Percentiles rank a stretch among this genome's conserved stretches.
Evolutionary conservation across 768 basidiomycete species (phyloP).

Genomic region (Russula brevipes): DNA sequence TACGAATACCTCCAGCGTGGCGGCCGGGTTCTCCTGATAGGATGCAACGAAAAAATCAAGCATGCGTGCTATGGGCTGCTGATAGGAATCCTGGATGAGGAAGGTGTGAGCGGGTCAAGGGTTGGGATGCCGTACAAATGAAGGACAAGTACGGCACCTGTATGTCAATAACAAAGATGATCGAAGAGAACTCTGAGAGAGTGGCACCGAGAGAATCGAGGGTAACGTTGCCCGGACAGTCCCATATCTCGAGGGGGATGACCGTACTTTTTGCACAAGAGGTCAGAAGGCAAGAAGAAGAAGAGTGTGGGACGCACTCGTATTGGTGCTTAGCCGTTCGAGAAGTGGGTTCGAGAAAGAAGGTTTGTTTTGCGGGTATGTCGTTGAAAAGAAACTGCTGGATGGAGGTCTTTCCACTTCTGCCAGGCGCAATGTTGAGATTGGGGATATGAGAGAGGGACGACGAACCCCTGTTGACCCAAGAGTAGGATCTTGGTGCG

Average conservation of each 20-base stretch:
- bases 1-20: slow-evolving; percentile 87
- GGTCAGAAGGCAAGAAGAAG: slow-evolving; percentile 1
- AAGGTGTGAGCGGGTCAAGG: neutral
- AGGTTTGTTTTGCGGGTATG: slow-evolving; percentile 75
- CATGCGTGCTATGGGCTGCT: slow-evolving; percentile 75
- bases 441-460: slow-evolving; percentile 1
- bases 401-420: slow-evolving; percentile 90
- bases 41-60: slow-evolving; percentile 77
- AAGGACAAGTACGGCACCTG: slow-evolving; percentile 49
- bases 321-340: slow-evolving; percentile 66
- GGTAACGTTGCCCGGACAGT: slow-evolving; percentile 83
- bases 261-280: slow-evolving; percentile 56
- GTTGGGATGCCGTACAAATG: neutral
- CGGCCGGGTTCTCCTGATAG: slow-evolving; percentile 65
- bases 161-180: slow-evolving; percentile 94
- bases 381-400: slow-evolving; percentile 88
- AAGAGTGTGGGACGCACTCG: slow-evolving; percentile 56
- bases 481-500: slow-evolving; percentile 69
- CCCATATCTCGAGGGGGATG: slow-evolving; percentile 92
- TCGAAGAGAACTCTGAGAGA: slow-evolving; percentile 72
- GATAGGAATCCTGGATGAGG: slow-evolving; percentile 63
- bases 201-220: slow-evolving; percentile 72
- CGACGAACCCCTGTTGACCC: slow-evolving; percentile 60
- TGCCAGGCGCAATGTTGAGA: slow-evolving; percentile 31
- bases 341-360: slow-evolving; percentile 86